These are phyloP conservation scores for Cavenderia fasciculata DNA, from an alignment of 78 protist species.

Conservation along the genomic window DNA sequence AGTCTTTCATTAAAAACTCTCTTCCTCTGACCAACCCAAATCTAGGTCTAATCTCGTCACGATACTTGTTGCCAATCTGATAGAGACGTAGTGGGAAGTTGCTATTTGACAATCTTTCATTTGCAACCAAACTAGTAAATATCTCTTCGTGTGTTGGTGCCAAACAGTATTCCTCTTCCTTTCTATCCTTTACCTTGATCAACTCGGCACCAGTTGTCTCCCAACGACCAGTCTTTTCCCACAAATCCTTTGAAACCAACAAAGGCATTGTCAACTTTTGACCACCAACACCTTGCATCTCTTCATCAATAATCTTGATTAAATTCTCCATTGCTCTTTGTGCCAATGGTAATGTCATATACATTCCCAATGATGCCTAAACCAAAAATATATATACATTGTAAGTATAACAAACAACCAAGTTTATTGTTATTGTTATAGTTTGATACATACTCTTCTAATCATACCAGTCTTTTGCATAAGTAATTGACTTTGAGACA, in stretches of 20 bases:
- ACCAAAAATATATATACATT: neutral
- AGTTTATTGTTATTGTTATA: too few relatives aligned
- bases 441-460: conserved; percentile 32
- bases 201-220: conserved; percentile 70
- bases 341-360: conserved; percentile 64
- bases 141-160: conserved; percentile 92
- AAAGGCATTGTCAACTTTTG: conserved; percentile 79
- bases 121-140: conserved; percentile 72
- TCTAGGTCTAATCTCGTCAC: conserved; percentile 93
- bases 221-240: conserved; percentile 80
- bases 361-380: conserved; percentile 39
- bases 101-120: conserved; percentile 12
- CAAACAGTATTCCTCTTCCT: conserved; percentile 69
- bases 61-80: conserved; percentile 87
- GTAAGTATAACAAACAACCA: too few relatives aligned
- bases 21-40: conserved; percentile 87
- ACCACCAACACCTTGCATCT: conserved; percentile 72
- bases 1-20: conserved; percentile 92
- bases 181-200: conserved; percentile 76
- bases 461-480: conserved; percentile 65
- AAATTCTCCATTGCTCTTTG: conserved; percentile 61
- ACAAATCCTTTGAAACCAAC: conserved; percentile 35
- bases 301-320: conserved; percentile 51
- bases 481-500: conserved; percentile 44
- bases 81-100: conserved; percentile 81